Base-by-base conservation (phyloP, 257 asterid genomes). In the Anisodus acutangulus region DNA sequence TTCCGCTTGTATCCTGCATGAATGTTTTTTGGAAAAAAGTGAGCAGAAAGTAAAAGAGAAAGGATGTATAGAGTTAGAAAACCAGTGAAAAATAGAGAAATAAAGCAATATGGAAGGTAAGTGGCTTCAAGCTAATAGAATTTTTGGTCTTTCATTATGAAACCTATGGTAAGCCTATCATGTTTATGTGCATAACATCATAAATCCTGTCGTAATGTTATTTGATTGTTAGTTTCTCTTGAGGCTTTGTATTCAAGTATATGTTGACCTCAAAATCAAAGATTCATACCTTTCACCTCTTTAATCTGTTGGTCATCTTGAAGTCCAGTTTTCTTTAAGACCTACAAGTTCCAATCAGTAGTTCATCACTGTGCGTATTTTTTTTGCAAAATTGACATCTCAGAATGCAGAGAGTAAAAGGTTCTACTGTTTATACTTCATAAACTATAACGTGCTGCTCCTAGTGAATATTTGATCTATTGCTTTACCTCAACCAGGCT, bases 401-500 rank as follows among this genome's bases (percentile, higher is more conserved):
- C 13, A 3, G 4, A 37, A 45, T 58, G 59, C 43, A 49, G 47
- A 67, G 41, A 78, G 39, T 8, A 19, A 3, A 59, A 53, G 69
- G n/a, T 69, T 54, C 63, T 85, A 2, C 54, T 22, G 47, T 26
- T n/a, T 80, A 7, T 79, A 57, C 26, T 80, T 57, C 59, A 64
- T 81, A 55, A 41, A 78, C 39, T 16, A 83, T 60, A 43, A 39
- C 10, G 9, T 31, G 72, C 72, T 31, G 31, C 72, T 69, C 78
- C 26, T 39, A 53, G 45, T 57, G 60, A 54, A 78, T 60, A 47
- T 41, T 68, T 37, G 82, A 84, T 76, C 17, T 78, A 82, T 85
- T 68, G 45, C 13, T 17, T 37, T 88, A 95, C 99, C 98, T 92
- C 91, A 85, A 91, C 93, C 90, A 93, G 83, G 87, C 85, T 88